These are phyloP conservation scores for Calonectria honghensis DNA, from an alignment of 2,329 filamentous ascomycete genomes.

Conservation along the genomic window DNA sequence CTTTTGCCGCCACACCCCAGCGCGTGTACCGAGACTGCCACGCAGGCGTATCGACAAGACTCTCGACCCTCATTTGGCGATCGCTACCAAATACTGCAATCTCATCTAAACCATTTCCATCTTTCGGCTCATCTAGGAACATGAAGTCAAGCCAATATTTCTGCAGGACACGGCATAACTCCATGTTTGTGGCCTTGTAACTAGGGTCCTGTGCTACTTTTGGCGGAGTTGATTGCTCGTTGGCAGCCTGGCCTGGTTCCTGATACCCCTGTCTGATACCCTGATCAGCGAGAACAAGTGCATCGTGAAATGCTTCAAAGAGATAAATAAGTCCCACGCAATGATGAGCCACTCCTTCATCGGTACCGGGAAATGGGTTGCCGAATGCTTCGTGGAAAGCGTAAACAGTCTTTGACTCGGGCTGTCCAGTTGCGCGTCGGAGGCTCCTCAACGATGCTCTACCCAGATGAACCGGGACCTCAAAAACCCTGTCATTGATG, in stretches of 20 bases:
- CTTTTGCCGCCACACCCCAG: not conserved
- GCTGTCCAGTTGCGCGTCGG: not conserved
- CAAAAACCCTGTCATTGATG: conserved; percentile 6
- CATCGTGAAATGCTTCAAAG: conserved; percentile 27
- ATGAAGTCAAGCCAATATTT: conserved; percentile 28
- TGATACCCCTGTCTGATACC: conserved; percentile 1
- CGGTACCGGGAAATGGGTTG: conserved; percentile 21
- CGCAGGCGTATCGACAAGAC: not conserved
- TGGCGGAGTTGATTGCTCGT: no score
- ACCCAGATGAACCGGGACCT: not conserved
- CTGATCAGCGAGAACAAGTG: not conserved
- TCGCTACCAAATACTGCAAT: conserved; percentile 11
- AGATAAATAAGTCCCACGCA: conserved; percentile 25
- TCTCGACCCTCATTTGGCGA: not conserved
- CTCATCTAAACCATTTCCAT: not conserved
- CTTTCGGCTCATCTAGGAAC: not conserved
- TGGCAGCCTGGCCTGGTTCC: not conserved
- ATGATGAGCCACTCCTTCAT: conserved; percentile 14
- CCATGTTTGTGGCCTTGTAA: conserved; percentile 3
- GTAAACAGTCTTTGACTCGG: conserved; percentile 3
- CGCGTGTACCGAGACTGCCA: conserved; percentile 3
- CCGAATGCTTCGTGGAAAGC: conserved; percentile 20
- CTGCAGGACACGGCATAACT: not conserved
- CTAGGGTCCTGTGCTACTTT: not conserved
- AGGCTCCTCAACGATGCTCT: not conserved